Evolutionary conservation across 306 rosid species (phyloP).

Genomic region (Arachis hypogaea): DNA sequence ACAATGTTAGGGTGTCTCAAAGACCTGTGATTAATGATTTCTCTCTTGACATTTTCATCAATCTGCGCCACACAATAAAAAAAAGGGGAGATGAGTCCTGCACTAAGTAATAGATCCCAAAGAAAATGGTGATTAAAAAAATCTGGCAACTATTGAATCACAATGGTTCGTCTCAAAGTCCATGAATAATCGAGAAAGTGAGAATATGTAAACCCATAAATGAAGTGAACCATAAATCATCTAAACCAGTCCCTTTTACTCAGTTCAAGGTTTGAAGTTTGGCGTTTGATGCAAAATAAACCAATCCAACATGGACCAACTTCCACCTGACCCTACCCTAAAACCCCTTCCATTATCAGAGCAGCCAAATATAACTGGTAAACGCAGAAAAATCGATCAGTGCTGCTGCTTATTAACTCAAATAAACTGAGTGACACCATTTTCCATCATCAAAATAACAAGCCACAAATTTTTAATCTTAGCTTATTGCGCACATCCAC

Average conservation of each 20-base stretch:
- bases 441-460: conserved; percentile 1
- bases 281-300: not conserved
- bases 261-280: conserved; percentile 15
- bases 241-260: not conserved
- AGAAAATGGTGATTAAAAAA: too few relatives aligned
- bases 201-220: conserved; percentile 11
- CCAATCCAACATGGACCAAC: conserved; percentile 24
- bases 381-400: not conserved
- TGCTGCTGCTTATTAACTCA: not conserved
- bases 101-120: not conserved
- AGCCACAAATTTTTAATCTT: not conserved
- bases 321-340: not conserved
- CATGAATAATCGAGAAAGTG: conserved; percentile 8
- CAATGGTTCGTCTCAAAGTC: conserved; percentile 1
- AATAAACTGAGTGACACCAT: not conserved
- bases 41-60: conserved; percentile 94
- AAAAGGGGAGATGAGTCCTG: conserved; percentile 12
- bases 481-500: not conserved
- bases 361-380: not conserved
- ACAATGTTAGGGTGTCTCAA: conserved; percentile 96
- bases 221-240: conserved; percentile 18
- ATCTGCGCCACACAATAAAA: conserved; percentile 59
- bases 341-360: not conserved
- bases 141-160: not conserved
- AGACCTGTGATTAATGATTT: conserved; percentile 94